These are phyloP conservation scores for Asterionellopsis glacialis DNA, from an alignment of 108 stramenopile species.

Conservation along the genomic window DNA sequence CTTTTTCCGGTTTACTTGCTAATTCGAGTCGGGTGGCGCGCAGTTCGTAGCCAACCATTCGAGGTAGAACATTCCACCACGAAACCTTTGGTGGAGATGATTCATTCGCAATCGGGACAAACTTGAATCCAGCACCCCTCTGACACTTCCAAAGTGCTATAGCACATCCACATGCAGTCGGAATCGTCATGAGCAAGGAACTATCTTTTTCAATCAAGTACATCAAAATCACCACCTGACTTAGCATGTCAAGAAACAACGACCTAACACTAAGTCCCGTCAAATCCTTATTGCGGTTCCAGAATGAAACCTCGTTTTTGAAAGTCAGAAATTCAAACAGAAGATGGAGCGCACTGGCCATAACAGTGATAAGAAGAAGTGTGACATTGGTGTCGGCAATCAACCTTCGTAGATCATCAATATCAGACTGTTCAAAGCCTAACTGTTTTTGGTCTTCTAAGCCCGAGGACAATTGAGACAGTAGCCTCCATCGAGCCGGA, in stretches of 20 bases:
- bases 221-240: slow-evolving; percentile 83
- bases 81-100: slow-evolving; percentile 7
- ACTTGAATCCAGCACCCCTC: slow-evolving; percentile 59
- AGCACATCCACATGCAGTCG: slow-evolving; percentile 69
- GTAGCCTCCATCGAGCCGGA: slow-evolving; percentile 75
- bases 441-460: slow-evolving; percentile 80
- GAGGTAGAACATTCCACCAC: slow-evolving; percentile 56
- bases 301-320: slow-evolving; percentile 91
- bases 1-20: slow-evolving; percentile 9
- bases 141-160: slow-evolving; percentile 86
- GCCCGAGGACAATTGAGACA: slow-evolving; percentile 68
- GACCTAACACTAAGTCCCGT: slow-evolving; percentile 81
- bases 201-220: slow-evolving; percentile 88
- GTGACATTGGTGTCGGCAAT: slow-evolving; percentile 82
- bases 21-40: slow-evolving; percentile 58
- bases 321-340: slow-evolving; percentile 95
- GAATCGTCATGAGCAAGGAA: slow-evolving; percentile 82
- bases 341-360: slow-evolving; percentile 89
- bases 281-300: slow-evolving; percentile 84
- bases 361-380: slow-evolving; percentile 80
- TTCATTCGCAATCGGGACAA: slow-evolving; percentile 33
- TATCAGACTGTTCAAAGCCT: slow-evolving; percentile 91
- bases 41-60: slow-evolving; percentile 67
- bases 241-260: slow-evolving; percentile 83
- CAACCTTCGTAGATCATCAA: slow-evolving; percentile 80